A percentile compares a stretch with the other conserved stretches of the same genome.
These are phyloP conservation scores for Furcasterigmium furcatum DNA, from an alignment of 2,329 filamentous ascomycete genomes.

Conservation along the genomic window DNA sequence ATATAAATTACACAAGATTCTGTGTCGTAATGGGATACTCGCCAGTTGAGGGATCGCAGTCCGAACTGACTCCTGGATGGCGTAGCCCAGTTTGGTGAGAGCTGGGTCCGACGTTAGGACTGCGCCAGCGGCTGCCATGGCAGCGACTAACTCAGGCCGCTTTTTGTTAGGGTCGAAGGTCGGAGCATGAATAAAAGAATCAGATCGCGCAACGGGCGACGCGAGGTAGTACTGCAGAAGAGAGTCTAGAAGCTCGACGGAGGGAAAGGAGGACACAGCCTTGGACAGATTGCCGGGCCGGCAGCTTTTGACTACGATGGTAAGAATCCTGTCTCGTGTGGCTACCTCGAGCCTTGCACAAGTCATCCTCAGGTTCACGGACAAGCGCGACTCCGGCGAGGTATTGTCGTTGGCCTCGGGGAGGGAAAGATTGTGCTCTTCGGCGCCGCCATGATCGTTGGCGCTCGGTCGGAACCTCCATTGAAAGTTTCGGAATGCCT, in stretches of 20 bases:
- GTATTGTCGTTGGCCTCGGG: conserved; percentile 14
- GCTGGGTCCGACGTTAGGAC: conserved; percentile 30
- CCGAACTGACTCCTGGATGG: conserved; percentile 33
- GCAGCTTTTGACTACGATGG: conserved; percentile 22
- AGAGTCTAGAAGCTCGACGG: conserved; percentile 31
- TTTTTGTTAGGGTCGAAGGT: conserved; percentile 31
- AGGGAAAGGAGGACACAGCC: conserved; percentile 32
- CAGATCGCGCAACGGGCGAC: conserved; percentile 18
- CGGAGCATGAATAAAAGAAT: conserved; percentile 30
- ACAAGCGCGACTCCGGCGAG: conserved; percentile 18
- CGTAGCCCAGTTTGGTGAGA: conserved; percentile 34
- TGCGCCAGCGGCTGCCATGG: conserved; percentile 31
- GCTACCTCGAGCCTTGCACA: conserved; percentile 14
- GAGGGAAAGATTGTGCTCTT: conserved; percentile 26
- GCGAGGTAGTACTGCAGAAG: conserved; percentile 33
- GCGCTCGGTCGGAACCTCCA: conserved; percentile 26
- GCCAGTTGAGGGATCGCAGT: conserved; percentile 19
- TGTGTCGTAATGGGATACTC: background rate
- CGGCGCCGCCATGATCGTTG: conserved; percentile 23
- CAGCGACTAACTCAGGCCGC: conserved; percentile 29
- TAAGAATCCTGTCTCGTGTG: conserved; percentile 23
- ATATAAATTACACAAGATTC: background rate
- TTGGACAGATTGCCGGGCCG: conserved; percentile 17
- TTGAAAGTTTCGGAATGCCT: conserved; percentile 19
- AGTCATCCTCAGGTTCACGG: conserved; percentile 14